A percentile compares a stretch with the other conserved stretches of the same genome.
Conservation (phyloP, 331 rosid species). For the Spiraea crenata region DNA sequence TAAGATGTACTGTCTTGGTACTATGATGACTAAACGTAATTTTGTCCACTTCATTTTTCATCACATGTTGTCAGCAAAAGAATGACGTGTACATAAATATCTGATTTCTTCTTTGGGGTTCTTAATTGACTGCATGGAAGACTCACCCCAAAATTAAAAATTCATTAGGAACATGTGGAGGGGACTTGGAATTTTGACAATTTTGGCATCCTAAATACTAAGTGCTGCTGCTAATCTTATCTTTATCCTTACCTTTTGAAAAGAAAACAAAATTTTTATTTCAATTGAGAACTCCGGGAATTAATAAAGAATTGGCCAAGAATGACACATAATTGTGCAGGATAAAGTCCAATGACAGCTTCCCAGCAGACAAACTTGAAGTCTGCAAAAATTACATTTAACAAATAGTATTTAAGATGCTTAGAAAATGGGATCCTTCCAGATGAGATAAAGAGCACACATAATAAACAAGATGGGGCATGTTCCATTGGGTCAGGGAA, state of each 20-base stretch:
- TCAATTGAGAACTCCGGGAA: slow-evolving; percentile 29
- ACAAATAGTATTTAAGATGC: slow-evolving; percentile 21
- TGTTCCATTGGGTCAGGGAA: slow-evolving; percentile 63
- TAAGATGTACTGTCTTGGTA: no score
- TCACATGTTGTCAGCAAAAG: no score
- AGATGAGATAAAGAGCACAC: slow-evolving; percentile 60
- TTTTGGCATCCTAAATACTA: slow-evolving; percentile 48
- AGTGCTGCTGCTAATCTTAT: slow-evolving; percentile 22
- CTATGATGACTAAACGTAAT: no score
- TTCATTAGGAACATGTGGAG: slow-evolving; percentile 36
- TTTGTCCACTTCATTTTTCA: no score
- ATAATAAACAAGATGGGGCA: slow-evolving; percentile 56
- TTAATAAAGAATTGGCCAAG: slow-evolving; percentile 36
- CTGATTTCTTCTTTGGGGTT: neutral
- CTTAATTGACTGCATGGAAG: slow-evolving; percentile 21
- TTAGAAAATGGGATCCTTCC: slow-evolving; percentile 52
- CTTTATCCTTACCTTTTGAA: slow-evolving; percentile 23
- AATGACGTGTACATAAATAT: neutral
- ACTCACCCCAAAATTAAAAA: slow-evolving; percentile 31
- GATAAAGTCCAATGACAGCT: slow-evolving; percentile 72
- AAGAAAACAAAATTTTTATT: slow-evolving; percentile 24
- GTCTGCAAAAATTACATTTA: slow-evolving; percentile 35
- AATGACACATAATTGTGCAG: slow-evolving; percentile 49
- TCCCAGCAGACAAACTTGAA: slow-evolving; percentile 59
- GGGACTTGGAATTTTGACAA: slow-evolving; percentile 29